A percentile compares a stretch with the other conserved stretches of the same genome.
phyloP scores from a whole-genome alignment of 148 eudicot species.

The Rheum nobile region DNA sequence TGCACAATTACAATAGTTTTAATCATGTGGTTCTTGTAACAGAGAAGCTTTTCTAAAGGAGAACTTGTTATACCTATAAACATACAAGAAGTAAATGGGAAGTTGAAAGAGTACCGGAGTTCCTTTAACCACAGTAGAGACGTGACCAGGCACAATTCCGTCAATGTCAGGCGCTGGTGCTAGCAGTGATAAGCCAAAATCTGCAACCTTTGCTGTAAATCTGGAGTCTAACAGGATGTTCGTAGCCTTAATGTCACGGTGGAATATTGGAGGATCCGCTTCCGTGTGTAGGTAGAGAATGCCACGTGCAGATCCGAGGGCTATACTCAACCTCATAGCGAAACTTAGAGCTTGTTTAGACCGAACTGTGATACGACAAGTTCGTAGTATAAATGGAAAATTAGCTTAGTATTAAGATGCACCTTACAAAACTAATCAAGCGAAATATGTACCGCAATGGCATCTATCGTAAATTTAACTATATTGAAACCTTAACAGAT shows the following conservation, averaged over 20 bases:
- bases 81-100: background rate
- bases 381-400: background rate
- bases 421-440: background rate
- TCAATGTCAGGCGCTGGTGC: conserved; percentile 67
- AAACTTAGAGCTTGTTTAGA: conserved; percentile 28
- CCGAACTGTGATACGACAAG: conserved; percentile 11
- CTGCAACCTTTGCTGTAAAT: conserved; percentile 70
- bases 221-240: conserved; percentile 72
- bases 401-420: background rate
- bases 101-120: conserved; percentile 57
- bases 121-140: conserved; percentile 84
- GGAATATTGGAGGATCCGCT: conserved; percentile 89
- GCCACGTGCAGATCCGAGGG: conserved; percentile 70
- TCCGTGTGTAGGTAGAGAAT: conserved; percentile 84
- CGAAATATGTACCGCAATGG: background rate
- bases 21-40: background rate
- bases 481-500: background rate
- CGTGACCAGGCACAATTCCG: conserved; percentile 53
- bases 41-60: background rate
- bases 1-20: conserved; percentile 16
- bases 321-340: conserved; percentile 49
- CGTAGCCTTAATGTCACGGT: conserved; percentile 80
- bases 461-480: background rate
- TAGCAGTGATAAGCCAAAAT: conserved; percentile 82
- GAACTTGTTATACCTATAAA: background rate